phyloP scores from a whole-genome alignment of 441 rosid genomes.

The Melastoma candidum region DNA sequence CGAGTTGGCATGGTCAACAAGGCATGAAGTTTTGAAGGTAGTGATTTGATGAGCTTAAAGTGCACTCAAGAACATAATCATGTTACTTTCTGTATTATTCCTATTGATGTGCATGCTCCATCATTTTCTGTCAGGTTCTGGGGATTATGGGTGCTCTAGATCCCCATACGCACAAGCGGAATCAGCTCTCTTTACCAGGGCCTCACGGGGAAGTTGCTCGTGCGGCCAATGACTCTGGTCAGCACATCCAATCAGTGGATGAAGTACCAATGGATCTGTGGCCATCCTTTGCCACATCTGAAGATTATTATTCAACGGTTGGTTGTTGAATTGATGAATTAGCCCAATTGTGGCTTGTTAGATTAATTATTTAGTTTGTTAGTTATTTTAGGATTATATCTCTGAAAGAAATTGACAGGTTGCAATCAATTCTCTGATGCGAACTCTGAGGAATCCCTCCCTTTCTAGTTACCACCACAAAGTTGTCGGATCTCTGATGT shows the following conservation, averaged over 20 bases:
- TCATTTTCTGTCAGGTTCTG: conserved; percentile 54
- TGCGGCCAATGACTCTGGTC: conserved; percentile 92
- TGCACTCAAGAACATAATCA: conserved; percentile 7
- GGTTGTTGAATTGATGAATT: background rate
- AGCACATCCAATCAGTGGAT: conserved; percentile 78
- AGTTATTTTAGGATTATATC: conserved; percentile 1
- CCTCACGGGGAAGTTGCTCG: conserved; percentile 87
- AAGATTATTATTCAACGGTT: conserved; percentile 97
- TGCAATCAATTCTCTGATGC: conserved; percentile 96
- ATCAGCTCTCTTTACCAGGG: conserved; percentile 74
- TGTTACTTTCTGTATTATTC: conserved; percentile 13
- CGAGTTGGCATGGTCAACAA: conserved; percentile 94
- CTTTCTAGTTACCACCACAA: conserved; percentile 97
- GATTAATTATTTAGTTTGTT: too few species aligned
- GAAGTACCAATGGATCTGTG: conserved; percentile 88
- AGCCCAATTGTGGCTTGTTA: too few species aligned
- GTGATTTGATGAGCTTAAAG: conserved; percentile 15
- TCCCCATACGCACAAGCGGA: conserved; percentile 91
- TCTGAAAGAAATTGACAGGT: conserved; percentile 39
- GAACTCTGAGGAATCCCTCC: conserved; percentile 97
- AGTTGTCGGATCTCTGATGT: conserved; percentile 98
- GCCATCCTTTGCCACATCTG: conserved; percentile 95
- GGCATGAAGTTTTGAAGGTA: conserved; percentile 99
- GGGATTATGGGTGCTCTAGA: conserved; percentile 99
- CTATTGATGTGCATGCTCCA: background rate